Evolutionary conservation across 306 rosid species (phyloP), one percentile per base, ranked within the genome.

Genomic region (Purshia tridentata): DNA sequence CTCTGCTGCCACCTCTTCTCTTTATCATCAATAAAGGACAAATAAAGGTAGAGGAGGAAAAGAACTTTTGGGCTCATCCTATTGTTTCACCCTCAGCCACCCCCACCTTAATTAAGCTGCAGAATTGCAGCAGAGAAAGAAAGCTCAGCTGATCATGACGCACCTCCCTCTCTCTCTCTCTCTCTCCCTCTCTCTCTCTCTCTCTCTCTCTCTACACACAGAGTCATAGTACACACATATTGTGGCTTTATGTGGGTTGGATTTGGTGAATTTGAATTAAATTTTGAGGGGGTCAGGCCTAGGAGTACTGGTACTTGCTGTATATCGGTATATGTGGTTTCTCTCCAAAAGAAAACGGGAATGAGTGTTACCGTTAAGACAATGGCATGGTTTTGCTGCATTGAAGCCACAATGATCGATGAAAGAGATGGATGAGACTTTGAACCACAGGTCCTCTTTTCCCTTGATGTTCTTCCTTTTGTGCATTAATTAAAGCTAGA

Each of bases 51-150:
- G 85, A 76, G 10, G 74, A 58, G 59, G 39, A 64, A 77, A 74
- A 52, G 49, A 54, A 59, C 71, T 54, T 46, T 58, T 42, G 67
- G 64, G 60, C 73, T 76, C 82, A 75, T 72, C 72, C 81, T 75
- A 82, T 72, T 50, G 57, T 55, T 63, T 74, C 23, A 72, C 70
- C 61, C 76, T 45, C 50, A 68, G 57, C 50, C 35, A 29, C 35
- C 60, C 65, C 79, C 86, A 74, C 80, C 88, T 80, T 80, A 83
- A 86, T 84, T 69, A 81, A 60, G 48, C 68, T 75, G 70, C 94
- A 88, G 82, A 57, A 74, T 70, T 40, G 69, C 87, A 53, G 69
- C 88, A 81, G 54, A 20, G 69, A 13, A 81, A 77, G 72, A 83
- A 77, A 77, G 86, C 85, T 69, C 86, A 79, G 57, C 46, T 11